phyloP scores from a whole-genome alignment of 2,329 filamentous ascomycete species.

The Exophiala alcalophila region DNA sequence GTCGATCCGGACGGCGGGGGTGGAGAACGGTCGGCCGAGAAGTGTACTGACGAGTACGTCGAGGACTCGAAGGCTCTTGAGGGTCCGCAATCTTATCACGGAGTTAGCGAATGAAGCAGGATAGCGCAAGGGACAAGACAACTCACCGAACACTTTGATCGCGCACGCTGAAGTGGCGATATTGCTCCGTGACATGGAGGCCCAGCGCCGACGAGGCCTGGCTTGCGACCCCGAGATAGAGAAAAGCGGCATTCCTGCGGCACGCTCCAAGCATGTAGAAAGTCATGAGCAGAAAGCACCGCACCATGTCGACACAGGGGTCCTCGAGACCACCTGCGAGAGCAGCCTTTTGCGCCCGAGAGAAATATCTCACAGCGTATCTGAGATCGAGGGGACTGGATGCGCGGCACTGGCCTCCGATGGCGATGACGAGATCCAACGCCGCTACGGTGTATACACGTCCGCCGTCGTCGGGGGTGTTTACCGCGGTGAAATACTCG shows the following conservation, averaged over 20 bases:
- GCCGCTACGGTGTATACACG: slow-evolving; percentile 31
- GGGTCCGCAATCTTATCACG: slow-evolving; percentile 40
- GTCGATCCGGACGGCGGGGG: slow-evolving; percentile 34
- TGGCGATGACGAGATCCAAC: slow-evolving; percentile 49
- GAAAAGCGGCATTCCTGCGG: slow-evolving; percentile 59
- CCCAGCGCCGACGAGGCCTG: slow-evolving; percentile 58
- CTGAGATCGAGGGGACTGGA: slow-evolving; percentile 31
- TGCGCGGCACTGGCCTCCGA: slow-evolving; percentile 51
- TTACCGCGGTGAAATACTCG: slow-evolving; percentile 4
- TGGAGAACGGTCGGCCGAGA: slow-evolving; percentile 45
- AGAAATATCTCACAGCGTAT: slow-evolving; percentile 45
- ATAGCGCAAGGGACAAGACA: not conserved
- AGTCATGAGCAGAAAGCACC: slow-evolving; percentile 55
- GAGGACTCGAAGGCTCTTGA: slow-evolving; percentile 49
- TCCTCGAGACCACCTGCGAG: slow-evolving; percentile 54
- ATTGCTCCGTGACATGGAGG: slow-evolving; percentile 46
- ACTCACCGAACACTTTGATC: slow-evolving; percentile 19
- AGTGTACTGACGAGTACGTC: slow-evolving; percentile 51
- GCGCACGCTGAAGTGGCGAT: slow-evolving; percentile 18
- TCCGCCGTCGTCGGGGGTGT: not conserved
- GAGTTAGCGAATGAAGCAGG: slow-evolving; percentile 2
- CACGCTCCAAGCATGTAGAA: slow-evolving; percentile 61
- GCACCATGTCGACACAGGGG: slow-evolving; percentile 53
- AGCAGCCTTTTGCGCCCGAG: slow-evolving; percentile 47
- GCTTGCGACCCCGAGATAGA: slow-evolving; percentile 61